Conservation (phyloP, 768 basidiomycete species). For the Tephrocybe sp. region DNA sequence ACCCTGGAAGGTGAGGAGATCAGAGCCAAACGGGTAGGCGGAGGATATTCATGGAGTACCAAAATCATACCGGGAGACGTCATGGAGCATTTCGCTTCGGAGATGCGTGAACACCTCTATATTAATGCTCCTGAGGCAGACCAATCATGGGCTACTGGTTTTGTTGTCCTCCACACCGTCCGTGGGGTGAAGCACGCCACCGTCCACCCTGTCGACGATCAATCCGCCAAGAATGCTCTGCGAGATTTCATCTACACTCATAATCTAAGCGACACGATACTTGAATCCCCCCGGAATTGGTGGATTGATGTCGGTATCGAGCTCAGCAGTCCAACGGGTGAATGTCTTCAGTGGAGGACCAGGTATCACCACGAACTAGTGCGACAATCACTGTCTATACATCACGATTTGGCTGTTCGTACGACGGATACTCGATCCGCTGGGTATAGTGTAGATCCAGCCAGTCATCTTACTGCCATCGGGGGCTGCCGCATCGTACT, state of each 20-base stretch:
- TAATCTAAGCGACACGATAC: too few species aligned
- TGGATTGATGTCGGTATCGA: conserved; percentile 24
- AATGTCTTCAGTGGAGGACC: conserved; percentile 18
- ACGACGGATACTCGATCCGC: not conserved
- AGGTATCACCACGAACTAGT: conserved; percentile 1
- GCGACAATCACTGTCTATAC: conserved; percentile 1
- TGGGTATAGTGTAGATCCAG: conserved; percentile 13
- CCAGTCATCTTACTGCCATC: conserved; percentile 15
- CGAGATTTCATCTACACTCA: too few species aligned
- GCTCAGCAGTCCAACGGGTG: conserved; percentile 4
- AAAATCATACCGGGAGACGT: conserved; percentile 16
- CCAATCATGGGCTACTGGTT: conserved; percentile 15
- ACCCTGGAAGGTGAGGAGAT: conserved; percentile 20
- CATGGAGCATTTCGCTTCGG: conserved; percentile 9
- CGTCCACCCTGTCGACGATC: conserved; percentile 5
- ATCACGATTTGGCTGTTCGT: not conserved
- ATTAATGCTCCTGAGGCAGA: conserved; percentile 1
- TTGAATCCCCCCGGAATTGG: conserved; percentile 11
- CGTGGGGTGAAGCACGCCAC: conserved; percentile 24
- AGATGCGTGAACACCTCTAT: conserved; percentile 15
- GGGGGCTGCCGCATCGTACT: conserved; percentile 15
- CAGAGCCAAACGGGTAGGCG: conserved; percentile 18
- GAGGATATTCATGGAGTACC: conserved; percentile 16
- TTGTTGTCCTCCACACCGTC: conserved; percentile 29
- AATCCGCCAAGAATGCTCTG: not conserved